Percentiles rank a stretch among this genome's conserved stretches.
Evolutionary conservation across 352 stramenopile species (phyloP).

Genomic region (Phytophthora citricola): DNA sequence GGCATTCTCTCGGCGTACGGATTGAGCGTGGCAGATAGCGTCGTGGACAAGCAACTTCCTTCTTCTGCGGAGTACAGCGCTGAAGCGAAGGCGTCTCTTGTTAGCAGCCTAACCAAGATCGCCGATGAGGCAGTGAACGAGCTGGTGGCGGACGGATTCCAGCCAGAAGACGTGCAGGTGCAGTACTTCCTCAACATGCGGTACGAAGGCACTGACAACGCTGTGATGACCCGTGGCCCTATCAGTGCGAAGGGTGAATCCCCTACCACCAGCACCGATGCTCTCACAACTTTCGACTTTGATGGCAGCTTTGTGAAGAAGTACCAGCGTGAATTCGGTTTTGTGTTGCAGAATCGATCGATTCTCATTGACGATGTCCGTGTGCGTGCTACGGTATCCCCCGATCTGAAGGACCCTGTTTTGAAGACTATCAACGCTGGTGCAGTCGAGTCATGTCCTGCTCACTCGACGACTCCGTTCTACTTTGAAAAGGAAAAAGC

Average conservation of each 20-base stretch:
- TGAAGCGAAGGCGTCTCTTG: slow-evolving; percentile 55
- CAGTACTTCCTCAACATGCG: slow-evolving; percentile 98
- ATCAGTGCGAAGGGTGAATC: slow-evolving; percentile 49
- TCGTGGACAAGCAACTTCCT: slow-evolving; percentile 97
- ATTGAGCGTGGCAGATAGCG: slow-evolving; percentile 96
- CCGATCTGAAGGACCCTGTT: slow-evolving; percentile 58
- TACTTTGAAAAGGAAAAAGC: slow-evolving; percentile 85
- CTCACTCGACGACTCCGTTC: slow-evolving; percentile 73
- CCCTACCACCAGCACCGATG: slow-evolving; percentile 32
- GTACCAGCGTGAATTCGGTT: slow-evolving; percentile 98
- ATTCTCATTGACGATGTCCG: slow-evolving; percentile 98
- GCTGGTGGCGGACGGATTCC: slow-evolving; percentile 83
- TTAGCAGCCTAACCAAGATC: slow-evolving; percentile 56
- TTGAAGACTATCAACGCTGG: slow-evolving; percentile 11
- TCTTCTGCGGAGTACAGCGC: slow-evolving; percentile 70
- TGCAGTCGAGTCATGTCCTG: slow-evolving; percentile 36
- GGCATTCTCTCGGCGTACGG: slow-evolving; percentile 99
- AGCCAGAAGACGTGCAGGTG: slow-evolving; percentile 90
- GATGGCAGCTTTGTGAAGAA: slow-evolving; percentile 89
- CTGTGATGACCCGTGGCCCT: slow-evolving; percentile 94
- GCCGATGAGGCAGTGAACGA: slow-evolving; percentile 72
- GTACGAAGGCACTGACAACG: slow-evolving; percentile 98
- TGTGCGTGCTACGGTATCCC: slow-evolving; percentile 94
- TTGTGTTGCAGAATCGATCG: slow-evolving; percentile 92
- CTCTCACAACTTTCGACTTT: slow-evolving; percentile 82